These are phyloP conservation scores for Trypanosoma caninum DNA, from an alignment of 208 protist genomes.

Conservation along the genomic window DNA sequence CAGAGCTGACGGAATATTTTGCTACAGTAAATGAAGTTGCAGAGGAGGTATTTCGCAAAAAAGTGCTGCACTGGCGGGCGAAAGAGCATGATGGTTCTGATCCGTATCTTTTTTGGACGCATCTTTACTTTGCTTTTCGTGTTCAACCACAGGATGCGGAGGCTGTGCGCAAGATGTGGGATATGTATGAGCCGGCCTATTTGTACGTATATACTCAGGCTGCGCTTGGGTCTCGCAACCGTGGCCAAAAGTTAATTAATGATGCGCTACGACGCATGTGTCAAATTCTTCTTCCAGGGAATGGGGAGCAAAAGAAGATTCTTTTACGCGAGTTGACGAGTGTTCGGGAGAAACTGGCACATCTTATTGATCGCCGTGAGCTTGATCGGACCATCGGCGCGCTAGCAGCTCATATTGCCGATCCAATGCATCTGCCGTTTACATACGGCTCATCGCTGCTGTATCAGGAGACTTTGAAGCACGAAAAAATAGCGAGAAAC, in stretches of 20 bases:
- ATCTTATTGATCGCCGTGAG: slow-evolving; percentile 71
- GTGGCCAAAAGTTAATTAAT: slow-evolving; percentile 77
- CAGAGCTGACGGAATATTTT: slow-evolving; percentile 69
- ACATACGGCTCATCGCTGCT: slow-evolving; percentile 76
- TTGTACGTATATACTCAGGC: slow-evolving; percentile 83
- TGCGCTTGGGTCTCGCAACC: slow-evolving; percentile 58
- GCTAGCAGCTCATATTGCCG: slow-evolving; percentile 52
- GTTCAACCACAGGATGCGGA: slow-evolving; percentile 65
- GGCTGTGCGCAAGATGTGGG: slow-evolving; percentile 75
- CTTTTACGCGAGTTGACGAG: slow-evolving; percentile 72
- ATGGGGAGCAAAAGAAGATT: slow-evolving; percentile 48
- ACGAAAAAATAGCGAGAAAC: slow-evolving; percentile 60
- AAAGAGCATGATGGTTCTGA: slow-evolving; percentile 71
- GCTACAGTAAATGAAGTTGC: slow-evolving; percentile 55
- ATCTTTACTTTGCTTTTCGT: slow-evolving; percentile 86
- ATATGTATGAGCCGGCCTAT: slow-evolving; percentile 83
- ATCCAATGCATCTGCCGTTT: slow-evolving; percentile 58
- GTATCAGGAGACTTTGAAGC: slow-evolving; percentile 52
- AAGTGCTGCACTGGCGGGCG: slow-evolving; percentile 75
- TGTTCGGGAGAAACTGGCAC: slow-evolving; percentile 77
- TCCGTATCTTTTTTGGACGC: slow-evolving; percentile 82
- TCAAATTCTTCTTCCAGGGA: slow-evolving; percentile 73
- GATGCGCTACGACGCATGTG: slow-evolving; percentile 77
- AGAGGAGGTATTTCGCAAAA: slow-evolving; percentile 63
- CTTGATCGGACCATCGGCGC: slow-evolving; percentile 77